These are phyloP conservation scores for Recurvomyces mirabilis DNA, from an alignment of 495 filamentous ascomycete genomes.

Conservation along the genomic window DNA sequence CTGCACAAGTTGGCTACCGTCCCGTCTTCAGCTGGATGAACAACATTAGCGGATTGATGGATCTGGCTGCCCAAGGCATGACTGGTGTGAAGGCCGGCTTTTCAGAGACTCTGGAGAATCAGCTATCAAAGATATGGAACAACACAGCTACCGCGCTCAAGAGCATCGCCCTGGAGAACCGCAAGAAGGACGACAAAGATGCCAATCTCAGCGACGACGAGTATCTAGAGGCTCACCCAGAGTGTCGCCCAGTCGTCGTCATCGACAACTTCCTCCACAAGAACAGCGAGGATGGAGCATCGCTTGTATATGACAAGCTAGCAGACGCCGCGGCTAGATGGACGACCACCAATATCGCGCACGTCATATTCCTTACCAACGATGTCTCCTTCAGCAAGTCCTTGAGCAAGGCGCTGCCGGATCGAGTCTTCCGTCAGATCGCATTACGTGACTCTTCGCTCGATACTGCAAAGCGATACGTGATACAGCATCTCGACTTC, in stretches of 20 bases:
- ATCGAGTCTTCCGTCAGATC: slow-evolving; percentile 79
- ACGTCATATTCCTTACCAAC: slow-evolving; percentile 93
- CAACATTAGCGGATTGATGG: slow-evolving; percentile 78
- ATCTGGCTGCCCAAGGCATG: slow-evolving; percentile 84
- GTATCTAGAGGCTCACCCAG: slow-evolving; percentile 83
- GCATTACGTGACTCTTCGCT: slow-evolving; percentile 74
- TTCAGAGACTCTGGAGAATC: slow-evolving; percentile 83
- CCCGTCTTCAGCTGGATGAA: slow-evolving; percentile 97
- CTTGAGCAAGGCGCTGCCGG: slow-evolving; percentile 75
- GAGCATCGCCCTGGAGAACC: slow-evolving; percentile 55
- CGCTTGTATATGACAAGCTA: slow-evolving; percentile 75
- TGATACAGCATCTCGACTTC: slow-evolving; percentile 64
- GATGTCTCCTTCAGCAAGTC: slow-evolving; percentile 84
- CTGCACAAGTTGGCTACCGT: slow-evolving; percentile 76
- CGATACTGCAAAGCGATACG: slow-evolving; percentile 76
- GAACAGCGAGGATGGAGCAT: slow-evolving; percentile 46
- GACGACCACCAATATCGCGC: slow-evolving; percentile 82
- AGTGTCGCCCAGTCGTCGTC: slow-evolving; percentile 71
- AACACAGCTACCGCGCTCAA: slow-evolving; percentile 74
- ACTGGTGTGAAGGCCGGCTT: slow-evolving; percentile 93
- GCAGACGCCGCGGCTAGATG: slow-evolving; percentile 79
- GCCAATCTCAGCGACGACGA: slow-evolving; percentile 66
- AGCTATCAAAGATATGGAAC: slow-evolving; percentile 83
- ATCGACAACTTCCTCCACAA: slow-evolving; percentile 92
- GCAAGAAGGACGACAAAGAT: slow-evolving; percentile 63